Evolutionary conservation across 2,329 filamentous ascomycete genomes (phyloP), one percentile per base, ranked within the genome.

Genomic region (Mycocentrospora acerina): DNA sequence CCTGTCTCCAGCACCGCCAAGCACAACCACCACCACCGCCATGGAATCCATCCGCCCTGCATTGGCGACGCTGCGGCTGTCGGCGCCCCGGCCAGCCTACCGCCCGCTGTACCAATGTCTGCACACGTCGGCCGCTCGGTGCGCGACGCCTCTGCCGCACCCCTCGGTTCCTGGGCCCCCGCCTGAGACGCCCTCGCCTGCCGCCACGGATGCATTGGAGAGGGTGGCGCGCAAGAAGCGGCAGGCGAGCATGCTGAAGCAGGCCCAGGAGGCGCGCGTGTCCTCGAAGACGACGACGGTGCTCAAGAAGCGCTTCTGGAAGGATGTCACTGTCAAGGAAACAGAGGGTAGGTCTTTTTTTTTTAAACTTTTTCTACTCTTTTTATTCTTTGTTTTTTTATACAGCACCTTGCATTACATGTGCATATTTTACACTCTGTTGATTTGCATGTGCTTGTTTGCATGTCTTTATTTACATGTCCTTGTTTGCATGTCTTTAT

Each of bases 231-330:
- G 74, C 36, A 75, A 76, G 51, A 65, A 68, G 43, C 69, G 73
- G 46, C 76, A 80, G 57, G 72, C 72, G 3, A 73, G 77, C 43
- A 55, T 72, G 24, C 60, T 79, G 42, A 60, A 71, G 44, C 61
- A 71, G 55, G 71, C 71, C 4, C 70, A 74, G 46, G 62, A 72
- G 46, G 48, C 71, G 35, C 69, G 65, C 32, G 44, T 67, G 3
- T 66, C 71, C 3, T 50, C 48, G 29, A 76, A 76, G 48, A 72
- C 75, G 2, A 62, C 66, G 13, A 71, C 65, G 24, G 60, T 79
- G 40, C 75, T 83, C 59, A 76, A 76, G 60, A 87, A 83, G 72
- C 79, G 90, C 36, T 96, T 96, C 72, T 97, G 91, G 91, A 88
- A 86, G 67, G 80, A 93, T 61, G 88, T 93, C 2, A 67, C 76